Conservation (phyloP, 805 yeast species). For the Millerozyma miso region DNA sequence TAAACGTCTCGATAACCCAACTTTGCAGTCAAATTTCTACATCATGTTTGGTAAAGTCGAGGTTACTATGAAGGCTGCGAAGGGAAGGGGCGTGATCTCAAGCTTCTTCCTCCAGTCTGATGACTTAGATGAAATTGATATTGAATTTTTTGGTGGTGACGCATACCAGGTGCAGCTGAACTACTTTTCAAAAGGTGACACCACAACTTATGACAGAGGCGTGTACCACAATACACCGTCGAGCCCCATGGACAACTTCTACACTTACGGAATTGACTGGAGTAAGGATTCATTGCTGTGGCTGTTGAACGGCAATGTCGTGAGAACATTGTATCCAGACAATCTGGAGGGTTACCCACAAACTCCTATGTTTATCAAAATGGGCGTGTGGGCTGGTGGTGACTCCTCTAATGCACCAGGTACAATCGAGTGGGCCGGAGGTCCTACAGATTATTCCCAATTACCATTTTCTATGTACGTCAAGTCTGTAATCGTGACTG, state of each 20-base stretch:
- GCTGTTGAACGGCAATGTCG: conserved; percentile 65
- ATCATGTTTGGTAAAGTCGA: conserved; percentile 88
- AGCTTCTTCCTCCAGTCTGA: conserved; percentile 78
- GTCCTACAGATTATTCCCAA: conserved; percentile 55
- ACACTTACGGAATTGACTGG: conserved; percentile 87
- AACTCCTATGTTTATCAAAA: conserved; percentile 72
- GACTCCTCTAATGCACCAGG: conserved; percentile 61
- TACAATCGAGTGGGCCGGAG: conserved; percentile 83
- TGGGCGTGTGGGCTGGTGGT: conserved; percentile 84
- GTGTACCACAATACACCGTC: conserved; percentile 47
- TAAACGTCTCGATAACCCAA: conserved; percentile 71
- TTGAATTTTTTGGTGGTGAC: conserved; percentile 86
- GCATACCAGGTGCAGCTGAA: conserved; percentile 69
- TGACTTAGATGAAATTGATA: conserved; percentile 84
- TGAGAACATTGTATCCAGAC: conserved; percentile 58
- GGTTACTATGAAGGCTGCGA: conserved; percentile 64
- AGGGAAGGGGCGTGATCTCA: conserved; percentile 76
- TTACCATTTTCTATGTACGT: conserved; percentile 71
- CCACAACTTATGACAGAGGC: conserved; percentile 77
- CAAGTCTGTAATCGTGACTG: conserved; percentile 56
- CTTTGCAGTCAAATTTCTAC: conserved; percentile 71
- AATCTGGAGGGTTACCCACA: conserved; percentile 77
- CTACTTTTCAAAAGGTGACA: conserved; percentile 77
- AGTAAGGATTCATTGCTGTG: conserved; percentile 59
- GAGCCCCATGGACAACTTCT: conserved; percentile 55